Evolutionary conservation across 148 eudicot species (phyloP), one percentile per base, ranked within the genome.

Genomic region (Rhododendron mucronatum): DNA sequence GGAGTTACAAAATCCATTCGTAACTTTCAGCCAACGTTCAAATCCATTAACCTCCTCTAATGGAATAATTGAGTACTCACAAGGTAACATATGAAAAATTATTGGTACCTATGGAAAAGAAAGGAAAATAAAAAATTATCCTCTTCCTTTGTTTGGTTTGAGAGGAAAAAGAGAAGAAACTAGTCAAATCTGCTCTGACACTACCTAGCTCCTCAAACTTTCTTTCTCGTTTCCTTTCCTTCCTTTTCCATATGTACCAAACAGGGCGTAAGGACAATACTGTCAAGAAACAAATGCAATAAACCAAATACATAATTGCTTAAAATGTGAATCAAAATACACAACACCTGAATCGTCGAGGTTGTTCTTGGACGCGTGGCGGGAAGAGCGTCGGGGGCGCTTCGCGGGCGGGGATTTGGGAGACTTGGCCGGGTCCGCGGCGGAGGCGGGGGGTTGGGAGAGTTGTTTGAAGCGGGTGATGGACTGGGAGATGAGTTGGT

Each of bases 401-500:
- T 89, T 87, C 9, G 82, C 80, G 3, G 83, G 89, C 45, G 84
- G 88, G 4, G 84, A 12, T 45, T 26, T 12, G 79, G 86, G 90
- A 55, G 87, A 80, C 23, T 23, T 78, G 44, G 83, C 35, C 30
- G 41, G 23, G 88, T 83, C 3, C 91, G 90, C 3, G 92, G 92
- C 5, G 91, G 92, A 5, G 92, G 88, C 53, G 78, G 12, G 28
- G 30, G 87, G 90, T 33, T 86, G 82, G 55, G 91, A 77, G 1
- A 89, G 85, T 74, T 82, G 69, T 21, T 86, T 94, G 91, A 90
- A 93, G 86, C 86, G 88, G 74, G 87, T 39, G 85, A 97, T 92
- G 67, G 94, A 88, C 1, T 83, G 86, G 28, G 90, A 89, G 82
- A 95, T 89, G 86, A 92, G 84, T 15, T 81, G 86, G 90, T 81